Conservation (phyloP, 2,329 filamentous ascomycete genomes). For the Venturia aucupariae region DNA sequence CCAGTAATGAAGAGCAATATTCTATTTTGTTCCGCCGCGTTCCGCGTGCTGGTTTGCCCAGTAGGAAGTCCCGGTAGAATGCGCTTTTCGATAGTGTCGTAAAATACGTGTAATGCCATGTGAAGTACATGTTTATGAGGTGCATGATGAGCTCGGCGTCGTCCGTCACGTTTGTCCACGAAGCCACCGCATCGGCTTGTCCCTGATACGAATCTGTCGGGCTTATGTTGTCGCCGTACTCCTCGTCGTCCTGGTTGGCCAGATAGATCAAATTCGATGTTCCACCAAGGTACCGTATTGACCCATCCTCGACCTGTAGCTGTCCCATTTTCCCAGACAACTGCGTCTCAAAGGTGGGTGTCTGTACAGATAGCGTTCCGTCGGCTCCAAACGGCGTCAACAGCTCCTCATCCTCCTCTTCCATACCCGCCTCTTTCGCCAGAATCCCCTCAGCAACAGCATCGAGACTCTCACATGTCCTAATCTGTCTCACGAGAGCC, state of each 20-base stretch:
- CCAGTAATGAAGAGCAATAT: constrained; percentile 81
- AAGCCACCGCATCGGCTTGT: constrained; percentile 62
- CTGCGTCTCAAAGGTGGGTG: constrained; percentile 58
- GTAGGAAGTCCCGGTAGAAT: constrained; percentile 78
- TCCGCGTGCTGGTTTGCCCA: constrained; percentile 47
- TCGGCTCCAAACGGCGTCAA: constrained; percentile 35
- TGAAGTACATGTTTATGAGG: constrained; percentile 95
- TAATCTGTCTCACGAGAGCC: constrained; percentile 73
- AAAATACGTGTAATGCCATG: constrained; percentile 96
- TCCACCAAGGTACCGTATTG: constrained; percentile 83
- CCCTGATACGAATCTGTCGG: constrained; percentile 24
- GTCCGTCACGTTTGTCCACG: constrained; percentile 79
- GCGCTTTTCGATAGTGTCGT: constrained; percentile 77
- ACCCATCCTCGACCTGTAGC: constrained; percentile 75
- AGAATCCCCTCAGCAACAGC: constrained; percentile 52
- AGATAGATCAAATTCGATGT: constrained; percentile 83
- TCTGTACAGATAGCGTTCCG: constrained; percentile 12
- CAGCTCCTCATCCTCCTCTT: constrained; percentile 30
- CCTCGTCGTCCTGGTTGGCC: constrained; percentile 21
- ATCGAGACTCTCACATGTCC: constrained; percentile 70
- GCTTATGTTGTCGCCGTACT: constrained; percentile 23
- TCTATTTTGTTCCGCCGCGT: constrained; percentile 44
- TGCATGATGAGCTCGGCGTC: constrained; percentile 74
- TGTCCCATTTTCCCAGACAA: constrained; percentile 90
- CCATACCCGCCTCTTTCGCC: constrained; percentile 41